A percentile compares a stretch with the other conserved stretches of the same genome.
Conservation (phyloP, 2,329 filamentous ascomycete genomes). For the Teratosphaeria epicoccoides region DNA sequence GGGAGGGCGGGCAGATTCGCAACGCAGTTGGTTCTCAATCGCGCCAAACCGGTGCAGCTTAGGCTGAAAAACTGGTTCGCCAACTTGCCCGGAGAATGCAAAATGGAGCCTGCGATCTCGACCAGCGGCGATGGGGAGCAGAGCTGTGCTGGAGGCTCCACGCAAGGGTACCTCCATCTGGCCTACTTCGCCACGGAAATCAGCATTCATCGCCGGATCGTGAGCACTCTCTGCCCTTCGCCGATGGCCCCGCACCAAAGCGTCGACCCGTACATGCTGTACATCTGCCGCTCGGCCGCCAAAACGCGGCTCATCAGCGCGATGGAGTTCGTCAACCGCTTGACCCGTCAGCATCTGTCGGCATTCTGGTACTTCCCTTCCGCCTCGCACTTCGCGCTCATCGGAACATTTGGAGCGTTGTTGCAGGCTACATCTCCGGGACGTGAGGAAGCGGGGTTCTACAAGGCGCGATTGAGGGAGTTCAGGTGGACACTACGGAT, state of each 20-base stretch:
- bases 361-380: slow-evolving; percentile 88
- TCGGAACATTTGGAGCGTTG: slow-evolving; percentile 84
- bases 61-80: slow-evolving; percentile 76
- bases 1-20: slow-evolving; percentile 56
- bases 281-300: slow-evolving; percentile 86
- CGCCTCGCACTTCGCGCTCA: slow-evolving; percentile 84
- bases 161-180: slow-evolving; percentile 62
- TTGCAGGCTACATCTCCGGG: slow-evolving; percentile 83
- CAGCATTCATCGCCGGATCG: slow-evolving; percentile 80
- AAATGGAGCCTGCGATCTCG: slow-evolving; percentile 46
- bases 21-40: slow-evolving; percentile 60
- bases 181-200: slow-evolving; percentile 93
- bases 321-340: slow-evolving; percentile 93
- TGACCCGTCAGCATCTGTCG: slow-evolving; percentile 75
- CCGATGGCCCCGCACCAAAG: slow-evolving; percentile 29
- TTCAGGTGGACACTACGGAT: slow-evolving; percentile 92
- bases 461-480: slow-evolving; percentile 71
- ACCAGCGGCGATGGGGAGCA: slow-evolving; percentile 14
- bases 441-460: slow-evolving; percentile 85
- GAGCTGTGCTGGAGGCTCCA: slow-evolving; percentile 6
- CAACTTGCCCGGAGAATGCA: slow-evolving; percentile 49
- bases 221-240: slow-evolving; percentile 58
- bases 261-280: slow-evolving; percentile 66
- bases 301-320: slow-evolving; percentile 90
- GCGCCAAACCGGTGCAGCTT: slow-evolving; percentile 72